A percentile compares a stretch with the other conserved stretches of the same genome.
Conservation (phyloP, 768 basidiomycete genomes). For the Calocera cornea region DNA sequence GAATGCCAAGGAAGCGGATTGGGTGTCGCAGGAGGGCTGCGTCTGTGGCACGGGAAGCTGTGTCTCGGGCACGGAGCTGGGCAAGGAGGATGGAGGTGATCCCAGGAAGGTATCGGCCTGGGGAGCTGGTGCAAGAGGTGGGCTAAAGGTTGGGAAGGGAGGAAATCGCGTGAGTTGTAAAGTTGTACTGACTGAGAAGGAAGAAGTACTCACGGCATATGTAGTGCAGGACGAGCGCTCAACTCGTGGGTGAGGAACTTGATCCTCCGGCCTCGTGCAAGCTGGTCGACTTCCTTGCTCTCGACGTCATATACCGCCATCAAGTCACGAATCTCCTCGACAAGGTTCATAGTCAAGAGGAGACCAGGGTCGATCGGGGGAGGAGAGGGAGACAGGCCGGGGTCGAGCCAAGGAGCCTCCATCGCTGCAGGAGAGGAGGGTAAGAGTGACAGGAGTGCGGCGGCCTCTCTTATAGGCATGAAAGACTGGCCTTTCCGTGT, state of each 20-base stretch:
- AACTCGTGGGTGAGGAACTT: background rate
- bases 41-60: too few species aligned
- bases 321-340: background rate
- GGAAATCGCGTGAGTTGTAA: background rate
- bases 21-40: too few species aligned
- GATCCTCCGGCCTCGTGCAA: background rate
- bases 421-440: background rate
- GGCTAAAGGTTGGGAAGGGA: background rate
- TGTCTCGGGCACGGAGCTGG: too few species aligned
- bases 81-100: too few species aligned
- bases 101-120: background rate
- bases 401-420: background rate
- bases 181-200: background rate
- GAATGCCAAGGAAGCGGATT: background rate
- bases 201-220: background rate
- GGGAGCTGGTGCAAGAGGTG: background rate
- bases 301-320: background rate
- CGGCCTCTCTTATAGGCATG: background rate
- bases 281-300: background rate
- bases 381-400: background rate
- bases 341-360: background rate
- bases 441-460: background rate
- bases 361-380: background rate
- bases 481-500: background rate
- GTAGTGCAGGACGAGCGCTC: background rate